phyloP scores from a whole-genome alignment of 75 land plant species.

The Azolla pinnata region DNA sequence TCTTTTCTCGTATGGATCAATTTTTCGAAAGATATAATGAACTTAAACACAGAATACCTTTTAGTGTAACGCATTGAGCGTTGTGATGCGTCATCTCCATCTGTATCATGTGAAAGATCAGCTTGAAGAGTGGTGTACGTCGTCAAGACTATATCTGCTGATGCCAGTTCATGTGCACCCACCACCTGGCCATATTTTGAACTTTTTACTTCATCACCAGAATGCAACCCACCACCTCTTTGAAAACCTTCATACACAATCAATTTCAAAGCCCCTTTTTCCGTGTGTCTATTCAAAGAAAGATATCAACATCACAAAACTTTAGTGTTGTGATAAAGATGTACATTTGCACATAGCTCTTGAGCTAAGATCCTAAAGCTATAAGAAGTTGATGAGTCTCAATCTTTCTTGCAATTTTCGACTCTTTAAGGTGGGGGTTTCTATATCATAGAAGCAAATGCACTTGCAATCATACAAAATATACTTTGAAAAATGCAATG shows the following conservation, averaged over 20 bases:
- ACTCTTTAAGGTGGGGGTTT: too few relatives aligned
- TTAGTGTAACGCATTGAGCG: conserved; percentile 69
- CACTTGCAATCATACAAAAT: too few relatives aligned
- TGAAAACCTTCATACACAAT: conserved; percentile 81
- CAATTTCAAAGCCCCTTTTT: conserved; percentile 54
- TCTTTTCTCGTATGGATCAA: too few relatives aligned
- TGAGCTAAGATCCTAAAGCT: too few relatives aligned
- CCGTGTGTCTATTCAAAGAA: conserved; percentile 54
- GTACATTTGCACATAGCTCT: too few relatives aligned
- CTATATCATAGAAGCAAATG: too few relatives aligned
- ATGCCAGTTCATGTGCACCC: conserved; percentile 51
- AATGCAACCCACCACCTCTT: conserved; percentile 12
- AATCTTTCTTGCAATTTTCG: too few relatives aligned
- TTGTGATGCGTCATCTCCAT: conserved; percentile 61
- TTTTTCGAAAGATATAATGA: too few relatives aligned
- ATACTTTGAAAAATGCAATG: too few relatives aligned
- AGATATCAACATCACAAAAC: not conserved
- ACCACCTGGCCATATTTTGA: conserved; percentile 14
- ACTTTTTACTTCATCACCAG: conserved; percentile 4
- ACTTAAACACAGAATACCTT: conserved; percentile 32
- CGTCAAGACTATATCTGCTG: conserved; percentile 81
- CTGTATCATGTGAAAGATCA: conserved; percentile 78
- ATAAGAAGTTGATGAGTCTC: too few relatives aligned
- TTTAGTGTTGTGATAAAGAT: not conserved
- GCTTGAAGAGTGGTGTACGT: conserved; percentile 81